A percentile compares a stretch with the other conserved stretches of the same genome.
phyloP scores from a whole-genome alignment of 164 flowering plant genomes.

The Berberis thunbergii region DNA sequence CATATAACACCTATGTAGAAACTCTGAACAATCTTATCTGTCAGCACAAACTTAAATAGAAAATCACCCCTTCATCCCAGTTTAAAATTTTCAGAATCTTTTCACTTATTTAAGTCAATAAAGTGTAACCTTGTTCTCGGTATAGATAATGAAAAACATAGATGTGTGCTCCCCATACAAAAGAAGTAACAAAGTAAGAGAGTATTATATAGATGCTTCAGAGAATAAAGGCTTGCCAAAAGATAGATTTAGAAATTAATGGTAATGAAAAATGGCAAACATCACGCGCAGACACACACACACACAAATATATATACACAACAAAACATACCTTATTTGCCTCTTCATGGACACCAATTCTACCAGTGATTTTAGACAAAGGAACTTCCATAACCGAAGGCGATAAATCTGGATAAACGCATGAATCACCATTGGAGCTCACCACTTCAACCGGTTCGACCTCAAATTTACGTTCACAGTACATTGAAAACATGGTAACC shows the following conservation, averaged over 20 bases:
- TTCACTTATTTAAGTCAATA: no score
- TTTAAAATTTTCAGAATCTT: no score
- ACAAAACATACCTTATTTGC: conserved; percentile 45
- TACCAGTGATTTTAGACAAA: conserved; percentile 57
- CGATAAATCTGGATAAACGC: conserved; percentile 66
- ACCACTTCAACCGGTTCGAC: conserved; percentile 92
- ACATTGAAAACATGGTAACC: conserved; percentile 84
- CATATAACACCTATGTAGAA: no score
- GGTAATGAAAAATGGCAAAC: background rate
- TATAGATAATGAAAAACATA: background rate
- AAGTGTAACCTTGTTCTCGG: no score
- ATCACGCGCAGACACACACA: background rate
- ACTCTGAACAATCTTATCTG: no score
- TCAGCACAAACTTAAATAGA: no score
- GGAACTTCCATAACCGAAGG: conserved; percentile 65
- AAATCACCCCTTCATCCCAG: no score
- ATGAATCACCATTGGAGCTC: conserved; percentile 49
- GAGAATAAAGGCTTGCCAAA: background rate
- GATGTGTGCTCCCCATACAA: background rate
- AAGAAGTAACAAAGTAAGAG: background rate
- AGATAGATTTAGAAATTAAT: background rate
- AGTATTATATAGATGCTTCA: background rate
- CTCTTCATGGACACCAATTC: conserved; percentile 64
- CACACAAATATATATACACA: background rate
- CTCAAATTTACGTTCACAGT: conserved; percentile 77